These are phyloP conservation scores for Penicillium sp. DNA, from an alignment of 2,329 filamentous ascomycete species.

Conservation along the genomic window DNA sequence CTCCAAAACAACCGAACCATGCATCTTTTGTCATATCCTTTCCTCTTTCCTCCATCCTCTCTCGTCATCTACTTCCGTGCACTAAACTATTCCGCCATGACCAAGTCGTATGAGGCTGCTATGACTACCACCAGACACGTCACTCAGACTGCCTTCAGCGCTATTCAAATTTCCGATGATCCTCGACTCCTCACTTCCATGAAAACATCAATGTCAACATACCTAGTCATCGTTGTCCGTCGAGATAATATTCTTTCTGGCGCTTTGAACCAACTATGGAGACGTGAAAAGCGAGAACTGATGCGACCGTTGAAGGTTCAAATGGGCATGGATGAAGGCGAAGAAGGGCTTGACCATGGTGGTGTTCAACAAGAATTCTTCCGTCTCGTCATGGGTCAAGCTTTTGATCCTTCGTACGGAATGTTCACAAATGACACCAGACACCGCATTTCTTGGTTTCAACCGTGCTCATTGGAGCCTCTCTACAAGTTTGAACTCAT, in stretches of 20 bases:
- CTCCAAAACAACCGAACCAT: conserved; percentile 60
- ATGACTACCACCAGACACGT: conserved; percentile 48
- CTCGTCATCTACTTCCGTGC: conserved; percentile 82
- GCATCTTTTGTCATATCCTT: conserved; percentile 78
- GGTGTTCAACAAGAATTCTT: conserved; percentile 98
- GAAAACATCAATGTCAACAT: conserved; percentile 66
- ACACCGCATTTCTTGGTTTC: conserved; percentile 84
- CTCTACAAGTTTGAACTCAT: conserved; percentile 88
- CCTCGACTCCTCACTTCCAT: conserved; percentile 63
- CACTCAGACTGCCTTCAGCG: conserved; percentile 45
- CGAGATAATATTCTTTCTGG: conserved; percentile 67
- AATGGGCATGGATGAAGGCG: conserved; percentile 76
- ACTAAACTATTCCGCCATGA: conserved; percentile 86
- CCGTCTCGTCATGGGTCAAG: conserved; percentile 75
- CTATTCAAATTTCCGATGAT: conserved; percentile 54
- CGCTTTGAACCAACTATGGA: conserved; percentile 85
- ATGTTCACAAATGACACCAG: conserved; percentile 73
- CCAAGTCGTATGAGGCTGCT: conserved; percentile 70
- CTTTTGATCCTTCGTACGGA: conserved; percentile 73
- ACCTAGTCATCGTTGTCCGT: conserved; percentile 67
- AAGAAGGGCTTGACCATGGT: conserved; percentile 88
- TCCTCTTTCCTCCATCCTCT: conserved; percentile 70
- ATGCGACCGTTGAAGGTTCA: conserved; percentile 84
- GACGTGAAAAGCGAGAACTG: conserved; percentile 76
- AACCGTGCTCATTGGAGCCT: conserved; percentile 75